phyloP scores from a whole-genome alignment of 768 basidiomycete species.

The Serendipita sp. region DNA sequence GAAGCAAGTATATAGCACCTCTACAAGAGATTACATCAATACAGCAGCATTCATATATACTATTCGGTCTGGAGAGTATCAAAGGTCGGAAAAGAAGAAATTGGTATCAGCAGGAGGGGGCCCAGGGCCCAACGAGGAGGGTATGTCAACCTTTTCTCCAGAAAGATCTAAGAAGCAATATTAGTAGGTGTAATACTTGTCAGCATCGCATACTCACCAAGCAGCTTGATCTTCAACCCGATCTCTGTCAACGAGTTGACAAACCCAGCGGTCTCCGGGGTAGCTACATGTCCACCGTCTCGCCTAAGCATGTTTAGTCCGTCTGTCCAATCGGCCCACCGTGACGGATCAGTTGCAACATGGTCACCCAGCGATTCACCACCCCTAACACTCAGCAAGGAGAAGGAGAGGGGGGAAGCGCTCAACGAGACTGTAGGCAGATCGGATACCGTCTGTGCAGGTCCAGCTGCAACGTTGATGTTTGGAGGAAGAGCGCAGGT shows the following conservation, averaged over 20 bases:
- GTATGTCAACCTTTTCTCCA: conserved; percentile 80
- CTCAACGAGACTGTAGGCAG: not conserved
- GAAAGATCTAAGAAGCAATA: conserved; percentile 44
- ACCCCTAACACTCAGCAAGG: conserved; percentile 42
- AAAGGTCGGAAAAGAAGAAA: conserved; percentile 65
- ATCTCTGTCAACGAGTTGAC: conserved; percentile 80
- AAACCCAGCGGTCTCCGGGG: conserved; percentile 72
- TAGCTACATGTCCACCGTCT: conserved; percentile 68
- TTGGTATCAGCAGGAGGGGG: conserved; percentile 64
- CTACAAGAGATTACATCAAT: not conserved
- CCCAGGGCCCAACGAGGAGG: conserved; percentile 59
- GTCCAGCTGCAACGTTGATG: conserved; percentile 24
- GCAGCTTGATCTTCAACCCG: conserved; percentile 76
- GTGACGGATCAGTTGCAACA: conserved; percentile 57
- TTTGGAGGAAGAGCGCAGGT: conserved; percentile 49
- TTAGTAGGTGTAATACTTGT: not conserved
- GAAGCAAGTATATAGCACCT: not conserved
- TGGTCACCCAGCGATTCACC: conserved; percentile 63
- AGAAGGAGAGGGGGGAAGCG: conserved; percentile 60
- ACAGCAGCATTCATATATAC: not conserved
- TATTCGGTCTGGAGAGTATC: not conserved
- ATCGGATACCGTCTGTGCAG: not conserved
- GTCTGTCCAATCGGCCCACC: conserved; percentile 91
- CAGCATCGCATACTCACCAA: conserved; percentile 34
- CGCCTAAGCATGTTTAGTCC: conserved; percentile 74